A percentile compares a stretch with the other conserved stretches of the same genome.
These are phyloP conservation scores for Knufia fluminis DNA, from an alignment of 2,329 filamentous ascomycete species.

Conservation along the genomic window DNA sequence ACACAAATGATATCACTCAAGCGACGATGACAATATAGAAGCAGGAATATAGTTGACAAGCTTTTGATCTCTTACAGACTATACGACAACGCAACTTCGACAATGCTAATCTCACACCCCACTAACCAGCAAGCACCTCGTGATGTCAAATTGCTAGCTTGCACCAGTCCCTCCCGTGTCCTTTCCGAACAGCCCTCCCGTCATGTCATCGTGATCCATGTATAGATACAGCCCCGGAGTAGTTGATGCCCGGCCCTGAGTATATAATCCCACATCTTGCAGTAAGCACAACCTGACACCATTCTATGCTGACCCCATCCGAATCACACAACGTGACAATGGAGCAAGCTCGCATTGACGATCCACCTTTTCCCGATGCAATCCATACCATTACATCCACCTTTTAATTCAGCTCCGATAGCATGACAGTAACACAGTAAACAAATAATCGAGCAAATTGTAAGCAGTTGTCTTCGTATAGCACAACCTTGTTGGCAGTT, in stretches of 20 bases:
- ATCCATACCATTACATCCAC: background rate
- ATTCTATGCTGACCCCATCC: background rate
- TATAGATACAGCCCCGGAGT: background rate
- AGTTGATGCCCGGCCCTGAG: background rate
- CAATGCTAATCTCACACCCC: background rate
- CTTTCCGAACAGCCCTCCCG: background rate
- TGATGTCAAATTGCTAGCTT: background rate
- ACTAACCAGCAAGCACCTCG: background rate
- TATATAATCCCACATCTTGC: background rate
- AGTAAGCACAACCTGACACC: background rate
- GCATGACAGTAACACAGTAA: background rate
- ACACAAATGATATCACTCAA: no score
- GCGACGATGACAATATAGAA: no score
- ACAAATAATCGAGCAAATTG: background rate
- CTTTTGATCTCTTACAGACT: no score
- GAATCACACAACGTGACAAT: background rate
- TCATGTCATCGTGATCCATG: constrained; percentile 1
- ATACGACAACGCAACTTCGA: background rate
- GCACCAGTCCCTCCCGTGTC: background rate
- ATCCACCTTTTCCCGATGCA: background rate
- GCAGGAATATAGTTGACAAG: no score
- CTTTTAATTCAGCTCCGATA: background rate
- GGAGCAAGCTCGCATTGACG: background rate
- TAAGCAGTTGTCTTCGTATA: background rate
- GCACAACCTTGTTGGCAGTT: background rate